phyloP scores from a whole-genome alignment of 257 asterid genomes.

The Gentiana straminea region DNA sequence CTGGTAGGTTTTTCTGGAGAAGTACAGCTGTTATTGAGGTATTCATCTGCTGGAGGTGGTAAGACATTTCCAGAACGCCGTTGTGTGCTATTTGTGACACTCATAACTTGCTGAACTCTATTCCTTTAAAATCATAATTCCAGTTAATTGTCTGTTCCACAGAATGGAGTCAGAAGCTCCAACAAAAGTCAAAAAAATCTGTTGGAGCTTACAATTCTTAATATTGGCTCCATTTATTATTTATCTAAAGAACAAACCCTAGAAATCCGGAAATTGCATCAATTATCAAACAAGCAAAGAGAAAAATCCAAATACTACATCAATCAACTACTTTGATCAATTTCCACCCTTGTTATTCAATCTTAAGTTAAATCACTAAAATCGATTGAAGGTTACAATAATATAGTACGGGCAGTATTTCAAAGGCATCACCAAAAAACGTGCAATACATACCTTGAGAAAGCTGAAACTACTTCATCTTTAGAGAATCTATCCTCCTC shows the following conservation, averaged over 20 bases:
- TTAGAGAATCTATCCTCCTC: conserved; percentile 88
- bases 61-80: conserved; percentile 66
- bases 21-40: conserved; percentile 49
- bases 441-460: conserved; percentile 46
- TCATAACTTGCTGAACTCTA: conserved; percentile 71
- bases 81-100: conserved; percentile 50
- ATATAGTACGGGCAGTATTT: no score
- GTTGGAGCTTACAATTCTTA: no score
- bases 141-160: conserved; percentile 23
- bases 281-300: no score
- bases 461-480: conserved; percentile 83
- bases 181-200: not conserved
- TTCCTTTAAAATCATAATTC: conserved; percentile 44
- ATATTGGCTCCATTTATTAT: no score
- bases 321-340: no score
- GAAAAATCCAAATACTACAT: no score
- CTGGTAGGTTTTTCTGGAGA: conserved; percentile 5
- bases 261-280: no score
- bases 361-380: no score
- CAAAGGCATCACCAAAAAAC: not conserved
- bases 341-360: no score
- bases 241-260: no score
- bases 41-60: conserved; percentile 88
- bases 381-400: no score
- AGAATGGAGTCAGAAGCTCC: conserved; percentile 4